Base-by-base conservation (phyloP, 2,329 filamentous ascomycete species). In the Hypoxylon sp. region DNA sequence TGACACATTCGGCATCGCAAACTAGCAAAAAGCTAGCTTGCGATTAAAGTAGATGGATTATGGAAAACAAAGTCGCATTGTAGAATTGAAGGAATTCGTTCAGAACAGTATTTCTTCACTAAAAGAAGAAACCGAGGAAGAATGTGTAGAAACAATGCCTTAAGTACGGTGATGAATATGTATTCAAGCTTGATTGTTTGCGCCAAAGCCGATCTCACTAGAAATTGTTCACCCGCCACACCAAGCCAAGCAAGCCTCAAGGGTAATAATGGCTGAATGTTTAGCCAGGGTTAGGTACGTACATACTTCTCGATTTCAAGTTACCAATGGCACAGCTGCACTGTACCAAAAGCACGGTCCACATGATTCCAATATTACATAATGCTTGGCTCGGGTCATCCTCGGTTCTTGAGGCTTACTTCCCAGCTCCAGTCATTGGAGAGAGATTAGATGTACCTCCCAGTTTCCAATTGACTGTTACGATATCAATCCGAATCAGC, bases 1-100 rank as follows among this genome's bases (percentile, higher is more conserved):
- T 36, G 61, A 51, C 13, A 36, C 46, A 38, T 32, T 53, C 38
- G 34, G 59, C 57, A 66, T 69, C 57, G 60, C 63, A 71, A 69
- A 60, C 60, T 30, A 66, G 65, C 60, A 52, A 51, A 11, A 9
- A 25, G 49, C 62, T 56, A 63, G 63, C 28, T 60, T 65, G 63
- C 63, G 48, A 55, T 34, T 32, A 45, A 55, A 45, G 30, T 36
- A 28, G 19, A 55, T 19, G 38, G 30, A 9, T 62, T 63, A 68
- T 25, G 21, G 41, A 46, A 46, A 61, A 38, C 10, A 19, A 10
- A 23, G 46, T 59, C 11, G 51, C 64, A 65, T 71, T 32, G 34
- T 60, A 45, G 23, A 23, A 23, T 23, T 23, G 23, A 5, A 23
- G n/a, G 36, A 36, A 38, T 38, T 56, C 9, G 46, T 23, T 19